Base-by-base conservation (phyloP, 129 eudicot species). In the Arctium lappa region DNA sequence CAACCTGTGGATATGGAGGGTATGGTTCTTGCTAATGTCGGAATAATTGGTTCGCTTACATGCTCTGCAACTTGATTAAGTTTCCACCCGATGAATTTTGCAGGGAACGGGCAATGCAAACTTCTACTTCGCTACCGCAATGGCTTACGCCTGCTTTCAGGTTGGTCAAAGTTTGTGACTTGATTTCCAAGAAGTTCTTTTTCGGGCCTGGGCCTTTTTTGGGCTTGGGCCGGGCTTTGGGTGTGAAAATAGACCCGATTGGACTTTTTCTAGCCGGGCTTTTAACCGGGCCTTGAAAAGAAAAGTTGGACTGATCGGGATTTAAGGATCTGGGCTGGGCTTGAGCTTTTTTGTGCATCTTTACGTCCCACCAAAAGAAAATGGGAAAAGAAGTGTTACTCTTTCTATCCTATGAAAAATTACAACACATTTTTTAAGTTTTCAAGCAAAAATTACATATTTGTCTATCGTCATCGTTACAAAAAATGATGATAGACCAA, bases 71-170 rank as follows among this genome's bases (percentile, higher is more conserved):
- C 70, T 78, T 85, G 5, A 29, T 72, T 79, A 71, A 70, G 34
- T 39, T 80, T 78, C 83, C 73, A 84, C 72, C 78, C 74, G 29
- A 82, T 69, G 65, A 13, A 39, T 29, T 74, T 81, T 87, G 76
- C 89, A 95, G 98, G 98, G 98, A 38, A 95, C 98, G 27, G 98
- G 98, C 79, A 95, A 95, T 88, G 98, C 98, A 77, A 95, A 95
- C 85, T 95, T 95, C 85, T 95, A 95, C 89, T 95, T 85, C 80
- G 98, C 97, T 75, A 94, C 98, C 87, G 98, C 96, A 56, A 94
- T 94, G 91, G 98, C 94, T 15, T 94, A 94, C 72, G 96, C 98
- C 83, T 91, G 97, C 87, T 92, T 94, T 88, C 98, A 94, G 98
- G 98, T 94, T 83, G 62, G 75, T 83, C 72, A 53, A 78, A 78